phyloP scores from a whole-genome alignment of 2,329 filamentous ascomycete genomes.

The Mycosphaerelloides madeirae region DNA sequence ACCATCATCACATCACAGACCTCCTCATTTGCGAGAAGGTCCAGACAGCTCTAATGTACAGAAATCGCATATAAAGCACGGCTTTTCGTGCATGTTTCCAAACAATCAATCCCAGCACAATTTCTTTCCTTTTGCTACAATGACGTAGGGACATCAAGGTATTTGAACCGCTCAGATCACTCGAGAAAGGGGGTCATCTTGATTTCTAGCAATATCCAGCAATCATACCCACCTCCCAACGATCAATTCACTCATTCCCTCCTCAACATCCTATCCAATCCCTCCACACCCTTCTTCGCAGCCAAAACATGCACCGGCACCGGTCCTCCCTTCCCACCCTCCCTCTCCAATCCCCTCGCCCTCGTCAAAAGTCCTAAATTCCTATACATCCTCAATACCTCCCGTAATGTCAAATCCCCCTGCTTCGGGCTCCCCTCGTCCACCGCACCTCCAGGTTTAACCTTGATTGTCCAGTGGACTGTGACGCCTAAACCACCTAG shows the following conservation, averaged over 20 bases:
- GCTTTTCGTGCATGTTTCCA: background rate
- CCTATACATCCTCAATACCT: slow-evolving; percentile 66
- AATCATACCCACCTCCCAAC: too few relatives aligned
- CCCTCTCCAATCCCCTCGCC: slow-evolving; percentile 57
- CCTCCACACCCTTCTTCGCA: slow-evolving; percentile 63
- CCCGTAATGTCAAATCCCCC: slow-evolving; percentile 60
- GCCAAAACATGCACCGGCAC: slow-evolving; percentile 79
- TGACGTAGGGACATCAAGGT: too few relatives aligned
- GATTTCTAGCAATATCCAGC: too few relatives aligned
- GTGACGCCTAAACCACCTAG: slow-evolving; percentile 37
- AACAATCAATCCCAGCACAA: too few relatives aligned
- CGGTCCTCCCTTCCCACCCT: slow-evolving; percentile 58
- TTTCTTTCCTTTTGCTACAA: too few relatives aligned
- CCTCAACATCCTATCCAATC: slow-evolving; percentile 40
- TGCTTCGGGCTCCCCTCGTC: slow-evolving; percentile 32
- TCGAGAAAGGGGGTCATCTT: too few relatives aligned
- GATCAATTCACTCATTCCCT: too few relatives aligned
- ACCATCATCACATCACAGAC: background rate
- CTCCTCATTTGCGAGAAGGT: background rate
- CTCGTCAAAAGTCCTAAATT: slow-evolving; percentile 65
- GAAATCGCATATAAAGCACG: background rate
- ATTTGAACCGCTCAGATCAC: too few relatives aligned
- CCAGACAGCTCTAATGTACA: background rate
- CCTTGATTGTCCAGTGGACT: slow-evolving; percentile 44
- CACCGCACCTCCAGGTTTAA: slow-evolving; percentile 35